These are phyloP conservation scores for Claviceps quebecensis DNA, from an alignment of 2,329 filamentous ascomycete genomes.

Conservation along the genomic window DNA sequence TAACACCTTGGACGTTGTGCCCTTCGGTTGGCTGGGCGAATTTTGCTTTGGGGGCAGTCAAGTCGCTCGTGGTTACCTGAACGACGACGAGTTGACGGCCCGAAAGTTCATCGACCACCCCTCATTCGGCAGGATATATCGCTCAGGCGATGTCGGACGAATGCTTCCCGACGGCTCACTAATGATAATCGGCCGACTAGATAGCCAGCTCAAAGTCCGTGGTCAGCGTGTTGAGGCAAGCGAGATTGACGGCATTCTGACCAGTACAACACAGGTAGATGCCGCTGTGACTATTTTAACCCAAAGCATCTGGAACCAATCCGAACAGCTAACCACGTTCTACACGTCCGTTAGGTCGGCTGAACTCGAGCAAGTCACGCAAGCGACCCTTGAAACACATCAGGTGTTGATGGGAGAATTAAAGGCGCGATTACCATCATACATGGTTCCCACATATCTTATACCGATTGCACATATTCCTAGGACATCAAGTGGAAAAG, in stretches of 20 bases:
- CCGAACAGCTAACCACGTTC: conserved; percentile 52
- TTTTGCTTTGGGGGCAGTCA: conserved; percentile 80
- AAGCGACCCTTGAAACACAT: conserved; percentile 22
- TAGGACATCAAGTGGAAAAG: conserved; percentile 60
- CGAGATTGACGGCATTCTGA: conserved; percentile 54
- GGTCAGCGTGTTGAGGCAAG: conserved; percentile 68
- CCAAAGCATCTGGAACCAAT: conserved; percentile 19
- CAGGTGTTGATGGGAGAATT: conserved; percentile 40
- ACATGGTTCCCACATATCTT: conserved; percentile 68
- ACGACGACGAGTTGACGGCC: conserved; percentile 45
- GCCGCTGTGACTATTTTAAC: conserved; percentile 53
- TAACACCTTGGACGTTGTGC: conserved; percentile 37
- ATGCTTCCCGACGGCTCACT: conserved; percentile 66
- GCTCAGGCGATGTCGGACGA: conserved; percentile 69
- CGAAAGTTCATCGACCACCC: conserved; percentile 58
- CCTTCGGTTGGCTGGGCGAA: conserved; percentile 63
- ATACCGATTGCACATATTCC: conserved; percentile 58
- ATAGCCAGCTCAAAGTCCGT: conserved; percentile 70
- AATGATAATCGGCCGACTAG: conserved; percentile 56
- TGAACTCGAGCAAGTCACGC: conserved; percentile 22
- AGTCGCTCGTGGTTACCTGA: conserved; percentile 61
- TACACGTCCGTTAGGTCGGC: conserved; percentile 36
- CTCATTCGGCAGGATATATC: conserved; percentile 58
- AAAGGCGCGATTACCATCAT: conserved; percentile 44
- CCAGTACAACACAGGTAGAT: conserved; percentile 34